Percentiles rank a stretch among this genome's conserved stretches.
phyloP scores from a whole-genome alignment of 2,329 filamentous ascomycete genomes.

The Pestalotiopsis sp. region DNA sequence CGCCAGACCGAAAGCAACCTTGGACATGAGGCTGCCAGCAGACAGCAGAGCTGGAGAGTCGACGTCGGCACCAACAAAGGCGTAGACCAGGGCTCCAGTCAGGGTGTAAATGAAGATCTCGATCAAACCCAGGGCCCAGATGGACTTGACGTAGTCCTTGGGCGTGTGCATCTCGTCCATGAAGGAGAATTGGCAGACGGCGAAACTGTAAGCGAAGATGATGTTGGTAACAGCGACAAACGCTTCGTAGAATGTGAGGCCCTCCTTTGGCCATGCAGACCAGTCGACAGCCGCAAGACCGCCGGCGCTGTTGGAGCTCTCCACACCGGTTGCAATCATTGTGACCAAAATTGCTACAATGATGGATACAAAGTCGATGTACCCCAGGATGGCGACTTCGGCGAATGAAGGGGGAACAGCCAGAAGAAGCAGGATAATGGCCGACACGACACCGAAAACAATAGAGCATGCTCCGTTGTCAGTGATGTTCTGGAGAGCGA shows the following conservation, averaged over 20 bases:
- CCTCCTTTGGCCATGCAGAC: slow-evolving; percentile 31
- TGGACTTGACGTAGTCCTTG: slow-evolving; percentile 34
- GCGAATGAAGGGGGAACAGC: slow-evolving; percentile 59
- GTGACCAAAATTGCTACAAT: slow-evolving; percentile 57
- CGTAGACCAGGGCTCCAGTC: slow-evolving; percentile 62
- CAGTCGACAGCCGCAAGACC: slow-evolving; percentile 22
- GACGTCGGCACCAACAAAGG: slow-evolving; percentile 57
- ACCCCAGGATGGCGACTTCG: slow-evolving; percentile 57
- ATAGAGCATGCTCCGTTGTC: slow-evolving; percentile 57
- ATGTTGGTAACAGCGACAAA: slow-evolving; percentile 61
- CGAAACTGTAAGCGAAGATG: slow-evolving; percentile 58
- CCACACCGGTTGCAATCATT: slow-evolving; percentile 57
- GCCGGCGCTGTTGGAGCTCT: slow-evolving; percentile 18
- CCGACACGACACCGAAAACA: slow-evolving; percentile 55
- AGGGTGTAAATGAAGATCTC: slow-evolving; percentile 60
- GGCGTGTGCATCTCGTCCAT: slow-evolving; percentile 42
- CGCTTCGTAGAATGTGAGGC: slow-evolving; percentile 43
- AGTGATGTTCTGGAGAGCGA: slow-evolving; percentile 61
- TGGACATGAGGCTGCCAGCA: slow-evolving; percentile 51
- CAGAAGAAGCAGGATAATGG: slow-evolving; percentile 53
- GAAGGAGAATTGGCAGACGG: slow-evolving; percentile 37
- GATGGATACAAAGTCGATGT: slow-evolving; percentile 60
- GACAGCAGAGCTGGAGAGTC: slow-evolving; percentile 62
- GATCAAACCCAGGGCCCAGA: slow-evolving; percentile 54
- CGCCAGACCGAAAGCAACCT: slow-evolving; percentile 63